Conservation (phyloP, 495 filamentous ascomycete species). For the Xylaria bambusicola region DNA sequence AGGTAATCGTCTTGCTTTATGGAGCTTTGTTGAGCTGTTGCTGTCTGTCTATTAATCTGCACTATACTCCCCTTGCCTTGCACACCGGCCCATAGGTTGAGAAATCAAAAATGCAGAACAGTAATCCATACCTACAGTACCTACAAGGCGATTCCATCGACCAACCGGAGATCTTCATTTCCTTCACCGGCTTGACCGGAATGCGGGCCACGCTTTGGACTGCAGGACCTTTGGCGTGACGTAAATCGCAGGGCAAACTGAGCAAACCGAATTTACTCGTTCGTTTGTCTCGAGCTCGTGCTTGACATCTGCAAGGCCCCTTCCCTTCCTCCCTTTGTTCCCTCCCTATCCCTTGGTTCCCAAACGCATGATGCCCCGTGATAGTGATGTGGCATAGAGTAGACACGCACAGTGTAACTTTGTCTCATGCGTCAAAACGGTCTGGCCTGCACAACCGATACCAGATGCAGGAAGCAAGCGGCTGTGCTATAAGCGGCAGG, state of each 20-base stretch:
- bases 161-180: slow-evolving; percentile 9
- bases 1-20: too few species aligned
- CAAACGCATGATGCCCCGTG: too few species aligned
- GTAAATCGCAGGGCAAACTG: background rate
- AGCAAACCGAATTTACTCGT: background rate
- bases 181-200: slow-evolving; percentile 1
- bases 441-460: slow-evolving; percentile 3
- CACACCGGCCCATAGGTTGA: slow-evolving; percentile 7
- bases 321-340: background rate
- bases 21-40: too few species aligned
- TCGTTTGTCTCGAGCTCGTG: slow-evolving; percentile 14
- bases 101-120: background rate
- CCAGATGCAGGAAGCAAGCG: background rate
- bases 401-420: background rate
- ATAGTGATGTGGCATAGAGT: background rate
- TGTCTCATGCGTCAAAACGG: background rate
- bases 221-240: background rate
- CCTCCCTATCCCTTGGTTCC: too few species aligned
- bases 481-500: slow-evolving; percentile 9
- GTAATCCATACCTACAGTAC: background rate
- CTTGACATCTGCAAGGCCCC: slow-evolving; percentile 16
- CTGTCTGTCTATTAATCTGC: too few species aligned
- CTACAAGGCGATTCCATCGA: background rate
- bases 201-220: background rate
- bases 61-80: too few species aligned